These are phyloP conservation scores for Mycena olivaceomarginata DNA, from an alignment of 768 basidiomycete species.

Conservation along the genomic window DNA sequence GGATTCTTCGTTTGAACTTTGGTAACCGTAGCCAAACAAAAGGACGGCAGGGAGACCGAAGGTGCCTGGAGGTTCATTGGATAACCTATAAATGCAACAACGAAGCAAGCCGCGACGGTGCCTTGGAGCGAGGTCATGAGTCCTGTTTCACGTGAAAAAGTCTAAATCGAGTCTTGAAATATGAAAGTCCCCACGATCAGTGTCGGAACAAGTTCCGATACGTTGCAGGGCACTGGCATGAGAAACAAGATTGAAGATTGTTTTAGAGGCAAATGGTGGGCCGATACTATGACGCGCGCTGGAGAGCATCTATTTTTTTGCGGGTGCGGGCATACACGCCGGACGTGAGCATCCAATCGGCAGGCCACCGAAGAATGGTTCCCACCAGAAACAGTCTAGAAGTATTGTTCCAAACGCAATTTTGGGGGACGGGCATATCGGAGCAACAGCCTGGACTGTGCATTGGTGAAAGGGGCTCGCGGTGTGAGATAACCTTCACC, in stretches of 20 bases:
- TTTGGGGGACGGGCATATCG: not conserved
- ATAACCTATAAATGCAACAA: not conserved
- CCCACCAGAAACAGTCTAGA: not conserved
- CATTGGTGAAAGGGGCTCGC: not conserved
- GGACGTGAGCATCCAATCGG: conserved; percentile 3
- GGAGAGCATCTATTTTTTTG: not conserved
- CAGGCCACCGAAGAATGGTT: not conserved
- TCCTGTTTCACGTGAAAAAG: not conserved
- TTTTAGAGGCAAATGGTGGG: not conserved
- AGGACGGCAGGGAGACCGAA: not conserved
- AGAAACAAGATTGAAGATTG: not conserved
- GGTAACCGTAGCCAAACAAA: too few relatives aligned
- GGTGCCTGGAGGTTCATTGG: not conserved
- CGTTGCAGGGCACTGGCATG: not conserved
- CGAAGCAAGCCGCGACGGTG: not conserved
- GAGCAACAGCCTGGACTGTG: not conserved
- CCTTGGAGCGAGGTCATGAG: conserved; percentile 9
- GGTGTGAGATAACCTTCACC: not conserved
- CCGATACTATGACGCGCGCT: not conserved
- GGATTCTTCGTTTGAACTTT: too few relatives aligned
- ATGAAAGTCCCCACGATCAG: not conserved
- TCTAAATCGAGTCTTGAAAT: not conserved
- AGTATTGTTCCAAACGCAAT: not conserved
- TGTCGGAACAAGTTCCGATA: not conserved
- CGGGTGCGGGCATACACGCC: not conserved